Conservation (phyloP, 176 grass and related monocot species). For the Phragmites australis region DNA sequence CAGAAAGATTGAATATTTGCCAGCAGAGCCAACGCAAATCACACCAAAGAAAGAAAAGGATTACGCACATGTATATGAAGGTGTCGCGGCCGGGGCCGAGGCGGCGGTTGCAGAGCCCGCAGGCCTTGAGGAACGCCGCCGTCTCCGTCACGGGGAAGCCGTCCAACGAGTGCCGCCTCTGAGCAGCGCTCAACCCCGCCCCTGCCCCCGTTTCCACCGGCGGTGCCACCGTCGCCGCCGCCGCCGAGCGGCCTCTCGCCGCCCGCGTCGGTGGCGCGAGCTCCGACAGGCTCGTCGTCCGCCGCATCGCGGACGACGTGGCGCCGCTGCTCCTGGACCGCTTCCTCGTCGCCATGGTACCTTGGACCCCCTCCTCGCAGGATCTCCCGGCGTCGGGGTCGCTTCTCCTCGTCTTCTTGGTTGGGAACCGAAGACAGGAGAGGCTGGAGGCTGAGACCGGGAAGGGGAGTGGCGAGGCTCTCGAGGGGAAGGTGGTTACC, state of each 20-base stretch:
- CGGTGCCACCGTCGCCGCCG: neutral
- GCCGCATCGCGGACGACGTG: slow-evolving; percentile 23
- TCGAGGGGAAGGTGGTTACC: slow-evolving; percentile 29
- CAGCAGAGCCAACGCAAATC: neutral
- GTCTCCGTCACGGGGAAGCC: slow-evolving; percentile 41
- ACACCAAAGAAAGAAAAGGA: neutral
- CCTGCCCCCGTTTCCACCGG: neutral
- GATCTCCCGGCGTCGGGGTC: neutral
- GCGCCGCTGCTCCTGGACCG: slow-evolving; percentile 37
- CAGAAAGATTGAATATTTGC: neutral
- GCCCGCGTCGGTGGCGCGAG: slow-evolving; percentile 14
- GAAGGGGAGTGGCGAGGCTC: slow-evolving; percentile 15
- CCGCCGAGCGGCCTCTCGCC: slow-evolving; percentile 7
- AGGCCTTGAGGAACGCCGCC: slow-evolving; percentile 80
- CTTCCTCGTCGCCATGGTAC: slow-evolving; percentile 53
- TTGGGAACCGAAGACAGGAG: neutral
- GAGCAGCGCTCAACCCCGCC: slow-evolving; percentile 20
- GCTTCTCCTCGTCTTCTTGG: neutral
- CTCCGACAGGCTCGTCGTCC: slow-evolving; percentile 60
- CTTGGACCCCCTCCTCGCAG: neutral
- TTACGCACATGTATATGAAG: slow-evolving; percentile 80
- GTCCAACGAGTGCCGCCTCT: slow-evolving; percentile 49
- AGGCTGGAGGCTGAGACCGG: neutral
- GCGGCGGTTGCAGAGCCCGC: slow-evolving; percentile 69
- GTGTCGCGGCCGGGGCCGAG: slow-evolving; percentile 91